Conservation (phyloP, 345 rosid species). For the Gossypium herbaceum region DNA sequence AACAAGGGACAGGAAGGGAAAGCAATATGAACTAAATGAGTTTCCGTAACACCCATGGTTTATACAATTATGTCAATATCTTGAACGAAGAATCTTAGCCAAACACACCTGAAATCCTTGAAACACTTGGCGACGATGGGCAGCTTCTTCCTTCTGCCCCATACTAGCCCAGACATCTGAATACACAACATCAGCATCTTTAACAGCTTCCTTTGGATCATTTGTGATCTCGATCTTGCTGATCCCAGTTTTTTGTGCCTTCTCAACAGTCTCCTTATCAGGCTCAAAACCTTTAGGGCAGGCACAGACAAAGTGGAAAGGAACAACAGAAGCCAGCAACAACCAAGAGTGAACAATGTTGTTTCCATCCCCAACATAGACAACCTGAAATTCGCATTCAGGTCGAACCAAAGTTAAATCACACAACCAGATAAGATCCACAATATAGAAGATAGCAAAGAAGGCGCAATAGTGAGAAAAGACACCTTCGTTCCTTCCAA, state of each 20-base stretch:
- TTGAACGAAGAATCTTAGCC: not conserved
- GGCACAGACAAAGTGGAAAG: slow-evolving; percentile 92
- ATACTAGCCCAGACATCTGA: slow-evolving; percentile 99
- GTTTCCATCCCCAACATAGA: slow-evolving; percentile 95
- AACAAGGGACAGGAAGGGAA: not conserved
- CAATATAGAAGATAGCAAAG: not conserved
- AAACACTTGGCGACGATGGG: slow-evolving; percentile 65
- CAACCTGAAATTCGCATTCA: slow-evolving; percentile 52
- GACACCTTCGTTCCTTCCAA: slow-evolving; percentile 90
- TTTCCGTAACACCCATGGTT: not conserved
- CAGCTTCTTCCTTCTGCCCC: slow-evolving; percentile 99
- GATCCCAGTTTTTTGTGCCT: slow-evolving; percentile 68
- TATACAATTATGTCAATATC: not conserved
- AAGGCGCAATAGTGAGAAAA: slow-evolving; percentile 4
- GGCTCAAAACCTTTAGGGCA: slow-evolving; percentile 92
- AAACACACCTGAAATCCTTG: slow-evolving; percentile 82
- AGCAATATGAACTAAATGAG: not conserved
- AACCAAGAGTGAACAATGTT: slow-evolving; percentile 97
- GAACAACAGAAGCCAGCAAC: slow-evolving; percentile 81
- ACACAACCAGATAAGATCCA: slow-evolving; percentile 5
- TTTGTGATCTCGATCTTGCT: slow-evolving; percentile 87
- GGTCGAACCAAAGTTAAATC: slow-evolving; percentile 5
- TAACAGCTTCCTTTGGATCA: slow-evolving; percentile 85
- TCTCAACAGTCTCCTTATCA: slow-evolving; percentile 64
- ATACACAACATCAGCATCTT: slow-evolving; percentile 94